Percentiles rank a stretch among this genome's conserved stretches.
phyloP scores from a whole-genome alignment of 495 filamentous ascomycete genomes.

The Trichoderma parareesei region DNA sequence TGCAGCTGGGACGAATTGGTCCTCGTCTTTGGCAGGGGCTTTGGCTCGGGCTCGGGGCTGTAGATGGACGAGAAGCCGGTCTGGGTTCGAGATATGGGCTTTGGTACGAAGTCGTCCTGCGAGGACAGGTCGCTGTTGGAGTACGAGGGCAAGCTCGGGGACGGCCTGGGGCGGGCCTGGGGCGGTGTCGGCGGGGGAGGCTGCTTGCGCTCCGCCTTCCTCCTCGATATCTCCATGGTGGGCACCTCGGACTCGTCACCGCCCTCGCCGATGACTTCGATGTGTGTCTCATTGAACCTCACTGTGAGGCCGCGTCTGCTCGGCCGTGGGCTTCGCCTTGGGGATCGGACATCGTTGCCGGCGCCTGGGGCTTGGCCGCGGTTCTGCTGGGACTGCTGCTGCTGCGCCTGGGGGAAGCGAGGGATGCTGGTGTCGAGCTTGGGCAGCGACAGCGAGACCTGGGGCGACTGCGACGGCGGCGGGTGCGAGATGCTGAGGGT shows the following conservation, averaged over 20 bases:
- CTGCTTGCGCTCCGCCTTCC: constrained; percentile 27
- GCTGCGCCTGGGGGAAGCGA: constrained; percentile 35
- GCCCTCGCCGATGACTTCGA: constrained; percentile 77
- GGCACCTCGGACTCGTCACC: constrained; percentile 73
- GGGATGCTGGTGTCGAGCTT: constrained; percentile 38
- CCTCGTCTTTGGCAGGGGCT: constrained; percentile 8
- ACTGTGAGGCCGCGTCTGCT: constrained; percentile 56
- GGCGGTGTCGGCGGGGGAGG: constrained; percentile 22
- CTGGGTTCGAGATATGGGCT: constrained; percentile 37
- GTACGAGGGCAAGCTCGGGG: constrained; percentile 17
- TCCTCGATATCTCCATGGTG: constrained; percentile 55
- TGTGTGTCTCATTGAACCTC: constrained; percentile 56
- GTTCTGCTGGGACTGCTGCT: constrained; percentile 25
- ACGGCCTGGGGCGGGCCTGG: constrained; percentile 15
- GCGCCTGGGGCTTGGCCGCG: constrained; percentile 18
- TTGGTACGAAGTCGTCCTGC: constrained; percentile 27
- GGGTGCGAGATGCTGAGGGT: constrained; percentile 33
- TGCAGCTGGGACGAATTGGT: background rate
- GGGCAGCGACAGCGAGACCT: constrained; percentile 29
- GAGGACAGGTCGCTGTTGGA: constrained; percentile 13
- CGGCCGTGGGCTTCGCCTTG: constrained; percentile 17
- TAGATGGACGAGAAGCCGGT: constrained; percentile 35
- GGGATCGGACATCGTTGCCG: constrained; percentile 25
- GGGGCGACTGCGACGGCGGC: constrained; percentile 27
- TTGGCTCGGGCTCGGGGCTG: constrained; percentile 19